Conservation (phyloP, 129 eudicot species). For the Centaurea solstitialis region DNA sequence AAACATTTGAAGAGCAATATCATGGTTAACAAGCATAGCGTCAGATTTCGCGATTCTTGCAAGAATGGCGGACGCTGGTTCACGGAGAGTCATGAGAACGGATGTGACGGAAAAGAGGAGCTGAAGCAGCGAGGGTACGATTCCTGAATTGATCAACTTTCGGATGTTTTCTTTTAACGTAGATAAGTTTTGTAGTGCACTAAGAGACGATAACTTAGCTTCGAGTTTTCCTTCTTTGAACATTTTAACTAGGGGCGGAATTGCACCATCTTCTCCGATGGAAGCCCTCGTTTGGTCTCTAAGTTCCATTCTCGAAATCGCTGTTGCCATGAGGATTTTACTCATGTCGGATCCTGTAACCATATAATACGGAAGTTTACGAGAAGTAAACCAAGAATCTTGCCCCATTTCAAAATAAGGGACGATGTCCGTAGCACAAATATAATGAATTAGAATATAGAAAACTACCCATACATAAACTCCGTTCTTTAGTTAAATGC, state of each 20-base stretch:
- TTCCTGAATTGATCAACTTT: conserved; percentile 58
- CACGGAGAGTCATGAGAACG: conserved; percentile 87
- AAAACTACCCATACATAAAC: neutral
- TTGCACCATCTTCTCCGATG: conserved; percentile 79
- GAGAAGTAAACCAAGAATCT: neutral
- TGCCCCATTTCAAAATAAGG: neutral
- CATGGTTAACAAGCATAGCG: conserved; percentile 54
- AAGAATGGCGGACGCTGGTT: conserved; percentile 88
- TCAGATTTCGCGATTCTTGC: conserved; percentile 71
- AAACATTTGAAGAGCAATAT: conserved; percentile 77
- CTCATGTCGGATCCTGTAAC: conserved; percentile 93
- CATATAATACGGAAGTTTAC: neutral
- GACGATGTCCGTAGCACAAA: neutral
- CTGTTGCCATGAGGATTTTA: conserved; percentile 86
- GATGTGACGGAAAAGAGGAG: conserved; percentile 94
- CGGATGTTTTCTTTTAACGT: conserved; percentile 49
- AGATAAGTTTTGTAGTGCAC: conserved; percentile 71
- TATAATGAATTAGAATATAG: neutral
- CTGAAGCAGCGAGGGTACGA: conserved; percentile 74
- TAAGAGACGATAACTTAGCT: conserved; percentile 72
- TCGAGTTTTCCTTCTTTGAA: conserved; percentile 85
- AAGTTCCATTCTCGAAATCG: conserved; percentile 81
- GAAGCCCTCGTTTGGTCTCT: conserved; percentile 70
- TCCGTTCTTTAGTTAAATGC: neutral
- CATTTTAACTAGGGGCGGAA: conserved; percentile 81